Base-by-base conservation (phyloP, 352 stramenopile genomes). In the Pelagophyceae sp. region DNA sequence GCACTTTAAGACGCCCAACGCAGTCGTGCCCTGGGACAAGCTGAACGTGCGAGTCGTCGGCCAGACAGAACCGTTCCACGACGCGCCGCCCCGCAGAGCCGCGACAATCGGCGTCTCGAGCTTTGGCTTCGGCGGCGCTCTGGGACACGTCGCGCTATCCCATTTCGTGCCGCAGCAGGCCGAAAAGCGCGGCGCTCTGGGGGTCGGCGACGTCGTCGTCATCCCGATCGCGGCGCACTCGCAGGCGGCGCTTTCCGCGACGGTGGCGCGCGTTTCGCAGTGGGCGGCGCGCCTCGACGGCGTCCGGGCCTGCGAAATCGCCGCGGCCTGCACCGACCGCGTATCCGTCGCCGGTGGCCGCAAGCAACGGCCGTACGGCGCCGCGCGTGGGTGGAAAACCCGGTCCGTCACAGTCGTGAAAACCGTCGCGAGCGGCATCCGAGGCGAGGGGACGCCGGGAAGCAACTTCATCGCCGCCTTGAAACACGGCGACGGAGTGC, bases 1-100 rank as follows among this genome's bases (percentile, higher is more conserved):
- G 0, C 77, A 76, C 74, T 69, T 80, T 23, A 27, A 61, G 32
- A 60, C 54, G 31, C 27, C 38, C 1, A 80, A 78, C 51, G 32
- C 58, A 1, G 29, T 17, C 77, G 45, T 80, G 31, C 5, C 20
- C 31, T 78, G 76, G 32, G 31, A n/a, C 0, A 32, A 17, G 17
- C 72, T 54, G 29, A 32, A 70, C 31, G n/a, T 79, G 6, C n/a
- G 25, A 3, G 38, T 72, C 29, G 40, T 76, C 20, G 23, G 29
- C 0, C 1, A 20, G 15, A 31, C 31, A 3, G 58, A 65, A 15
- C 25, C 75, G 0, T 29, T 79, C 25, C 25, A 5, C 25, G 51
- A 31, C 38, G 27, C 25, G 17, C 45, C 11, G 45, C n/a, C n/a
- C n/a, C n/a, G n/a, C n/a, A n/a, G n/a, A n/a, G 33, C 37, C n/a